Evolutionary conservation across 2,329 filamentous ascomycete species (phyloP), one percentile per base, ranked within the genome.

Genomic region (Sphaerulina vaccinii): DNA sequence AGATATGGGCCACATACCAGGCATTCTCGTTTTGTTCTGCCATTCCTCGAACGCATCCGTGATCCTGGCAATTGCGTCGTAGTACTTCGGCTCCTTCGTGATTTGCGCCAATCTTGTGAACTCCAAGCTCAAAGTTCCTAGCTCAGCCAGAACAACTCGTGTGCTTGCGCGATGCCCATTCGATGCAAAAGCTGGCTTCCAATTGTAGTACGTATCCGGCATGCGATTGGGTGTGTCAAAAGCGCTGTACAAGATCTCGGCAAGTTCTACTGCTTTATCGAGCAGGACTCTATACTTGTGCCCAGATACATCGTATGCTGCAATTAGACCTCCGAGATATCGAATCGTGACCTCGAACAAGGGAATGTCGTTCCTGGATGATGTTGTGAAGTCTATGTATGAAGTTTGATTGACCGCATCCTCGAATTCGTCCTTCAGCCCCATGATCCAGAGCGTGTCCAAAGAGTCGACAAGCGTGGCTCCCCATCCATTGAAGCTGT

Each of bases 161-260:
- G 66, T 71, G 52, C 75, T 73, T 1, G 87, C 87, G 19, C 80
- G 78, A 61, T 84, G 85, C 5, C 84, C 81, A 58, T 84, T 79
- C 3, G 79, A 81, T 8, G 81, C 79, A 62, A 76, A 82, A 13
- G 79, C 72, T 59, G 86, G 87, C 62, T 82, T 80, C 88, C 87
- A 96, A 56, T 79, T 75, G 71, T 92, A 95, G 70, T 85, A 90
- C 4, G 90, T 79, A 5, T 89, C 73, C 2, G 92, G 91, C 88
- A 97, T 95, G 61, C 90, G 84, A 69, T 97, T 96, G 1, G 91
- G 91, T 0, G 92, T 96, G 70, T 95, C 90, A 63, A 95, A 95
- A 3, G 87, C 81, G 47, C 86, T 84, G 74, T 91, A 90, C 24
- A 95, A 74, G 54, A 95, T 79, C 62, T 92, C 87, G 33, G 83